These are phyloP conservation scores for Saccharomyces pastorianus DNA, from an alignment of 1,139 yeast genomes.

Conservation along the genomic window DNA sequence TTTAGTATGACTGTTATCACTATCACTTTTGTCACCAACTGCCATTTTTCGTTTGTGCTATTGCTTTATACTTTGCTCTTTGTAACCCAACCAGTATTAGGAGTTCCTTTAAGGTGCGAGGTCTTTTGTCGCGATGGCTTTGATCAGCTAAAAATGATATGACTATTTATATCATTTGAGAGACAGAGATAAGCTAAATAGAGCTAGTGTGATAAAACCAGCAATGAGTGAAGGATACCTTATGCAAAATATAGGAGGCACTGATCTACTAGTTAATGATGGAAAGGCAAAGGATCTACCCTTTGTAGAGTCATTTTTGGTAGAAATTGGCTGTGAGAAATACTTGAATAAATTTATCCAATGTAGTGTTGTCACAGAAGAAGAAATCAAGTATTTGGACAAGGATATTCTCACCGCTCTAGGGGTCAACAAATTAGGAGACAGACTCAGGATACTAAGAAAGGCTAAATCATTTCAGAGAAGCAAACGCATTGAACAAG, in stretches of 20 bases:
- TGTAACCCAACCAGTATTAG: neutral
- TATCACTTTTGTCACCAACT: neutral
- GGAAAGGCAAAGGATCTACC: neutral
- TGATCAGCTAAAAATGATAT: neutral
- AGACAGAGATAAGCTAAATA: neutral
- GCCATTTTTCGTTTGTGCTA: neutral
- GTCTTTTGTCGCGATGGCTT: neutral
- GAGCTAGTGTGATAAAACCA: neutral
- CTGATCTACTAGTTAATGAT: neutral
- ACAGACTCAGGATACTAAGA: constrained; percentile 50
- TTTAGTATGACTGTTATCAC: neutral
- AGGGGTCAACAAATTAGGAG: constrained; percentile 76
- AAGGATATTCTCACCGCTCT: constrained; percentile 60
- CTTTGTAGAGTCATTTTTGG: constrained; percentile 18
- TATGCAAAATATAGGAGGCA: neutral
- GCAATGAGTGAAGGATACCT: neutral
- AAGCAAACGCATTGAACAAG: constrained; percentile 28
- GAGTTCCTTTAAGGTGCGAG: neutral
- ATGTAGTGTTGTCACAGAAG: constrained; percentile 49
- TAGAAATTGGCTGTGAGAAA: constrained; percentile 13
- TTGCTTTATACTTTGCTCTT: neutral
- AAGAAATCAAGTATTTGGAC: constrained; percentile 42
- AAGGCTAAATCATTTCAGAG: constrained; percentile 28
- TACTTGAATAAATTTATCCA: constrained; percentile 35
- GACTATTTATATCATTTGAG: neutral